Conservation (phyloP, 805 yeast genomes). For the Saturnispora kantuleensis region DNA sequence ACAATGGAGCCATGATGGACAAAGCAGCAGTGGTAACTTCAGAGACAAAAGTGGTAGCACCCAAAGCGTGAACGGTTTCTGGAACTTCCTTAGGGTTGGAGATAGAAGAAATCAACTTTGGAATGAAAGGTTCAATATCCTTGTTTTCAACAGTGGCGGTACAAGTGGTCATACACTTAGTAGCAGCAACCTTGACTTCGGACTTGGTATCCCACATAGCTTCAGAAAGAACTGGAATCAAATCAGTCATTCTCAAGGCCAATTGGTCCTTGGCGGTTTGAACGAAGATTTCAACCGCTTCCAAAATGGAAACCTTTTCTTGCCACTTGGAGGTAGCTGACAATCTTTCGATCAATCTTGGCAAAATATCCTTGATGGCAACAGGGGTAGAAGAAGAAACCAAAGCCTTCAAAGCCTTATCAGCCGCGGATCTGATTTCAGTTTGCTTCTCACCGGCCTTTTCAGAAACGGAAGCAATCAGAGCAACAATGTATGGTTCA, state of each 20-base stretch:
- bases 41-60: conserved; percentile 99
- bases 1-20: conserved; percentile 98
- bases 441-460: conserved; percentile 88
- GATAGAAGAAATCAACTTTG: conserved; percentile 92
- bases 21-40: conserved; percentile 99
- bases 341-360: conserved; percentile 64
- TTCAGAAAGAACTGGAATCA: conserved; percentile 96
- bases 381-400: conserved; percentile 82
- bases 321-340: conserved; percentile 86
- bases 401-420: conserved; percentile 66
- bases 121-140: conserved; percentile 99
- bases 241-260: conserved; percentile 98
- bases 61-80: conserved; percentile 96
- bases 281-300: conserved; percentile 78
- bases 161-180: conserved; percentile 88
- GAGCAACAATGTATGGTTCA: conserved; percentile 86
- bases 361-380: conserved; percentile 84
- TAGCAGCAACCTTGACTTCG: conserved; percentile 96
- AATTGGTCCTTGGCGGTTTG: conserved; percentile 92
- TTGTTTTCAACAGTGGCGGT: conserved; percentile 98
- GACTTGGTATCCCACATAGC: conserved; percentile 99
- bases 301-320: conserved; percentile 87
- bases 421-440: conserved; percentile 64
- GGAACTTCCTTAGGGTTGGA: conserved; percentile 96
- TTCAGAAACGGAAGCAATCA: conserved; percentile 59